Percentiles rank a stretch among this genome's conserved stretches.
Evolutionary conservation across 257 asterid genomes (phyloP).

Genomic region (Misopates orontium): DNA sequence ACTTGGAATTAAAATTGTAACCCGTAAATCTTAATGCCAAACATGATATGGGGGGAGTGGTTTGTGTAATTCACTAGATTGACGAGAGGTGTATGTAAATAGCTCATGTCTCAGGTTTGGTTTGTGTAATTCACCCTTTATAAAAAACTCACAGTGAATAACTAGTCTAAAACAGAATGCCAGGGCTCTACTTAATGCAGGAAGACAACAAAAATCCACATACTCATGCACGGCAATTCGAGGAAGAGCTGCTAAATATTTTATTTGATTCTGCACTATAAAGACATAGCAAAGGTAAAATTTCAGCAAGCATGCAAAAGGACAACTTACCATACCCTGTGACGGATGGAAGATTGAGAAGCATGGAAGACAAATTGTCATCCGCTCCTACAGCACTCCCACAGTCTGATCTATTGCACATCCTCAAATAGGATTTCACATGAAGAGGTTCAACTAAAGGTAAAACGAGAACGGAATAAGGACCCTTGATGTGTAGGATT

Average conservation of each 20-base stretch:
- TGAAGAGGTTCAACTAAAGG: constrained; percentile 88
- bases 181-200: not conserved
- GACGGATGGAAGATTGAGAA: constrained; percentile 90
- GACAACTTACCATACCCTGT: constrained; percentile 92
- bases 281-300: constrained; percentile 17
- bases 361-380: constrained; percentile 70
- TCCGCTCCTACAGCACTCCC: constrained; percentile 75
- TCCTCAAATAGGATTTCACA: constrained; percentile 67
- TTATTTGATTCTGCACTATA: constrained; percentile 7
- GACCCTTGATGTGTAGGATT: constrained; percentile 70
- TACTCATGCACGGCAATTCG: constrained; percentile 9
- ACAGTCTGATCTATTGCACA: constrained; percentile 69
- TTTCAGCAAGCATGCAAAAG: constrained; percentile 27
- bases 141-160: not conserved
- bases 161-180: constrained; percentile 7
- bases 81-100: too few species aligned
- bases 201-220: constrained; percentile 4
- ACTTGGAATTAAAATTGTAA: too few species aligned
- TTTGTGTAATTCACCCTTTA: too few species aligned
- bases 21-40: too few species aligned
- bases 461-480: constrained; percentile 64
- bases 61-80: too few species aligned
- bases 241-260: constrained; percentile 9
- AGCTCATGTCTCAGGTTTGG: too few species aligned
- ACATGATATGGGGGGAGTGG: too few species aligned